Evolutionary conservation across 345 rosid genomes (phyloP).

Genomic region (Lumnitzera littorea): DNA sequence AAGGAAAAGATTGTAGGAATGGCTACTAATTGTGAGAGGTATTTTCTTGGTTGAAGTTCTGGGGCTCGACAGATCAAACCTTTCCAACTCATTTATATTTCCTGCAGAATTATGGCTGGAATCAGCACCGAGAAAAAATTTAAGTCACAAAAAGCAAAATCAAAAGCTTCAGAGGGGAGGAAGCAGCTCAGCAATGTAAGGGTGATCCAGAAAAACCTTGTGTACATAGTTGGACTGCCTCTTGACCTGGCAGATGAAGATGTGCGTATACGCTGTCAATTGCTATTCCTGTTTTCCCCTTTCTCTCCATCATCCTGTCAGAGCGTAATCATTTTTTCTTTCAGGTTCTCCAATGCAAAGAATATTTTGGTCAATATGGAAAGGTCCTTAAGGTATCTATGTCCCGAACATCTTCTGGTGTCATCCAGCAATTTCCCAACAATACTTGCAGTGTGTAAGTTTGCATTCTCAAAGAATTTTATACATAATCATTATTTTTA

Average conservation of each 20-base stretch:
- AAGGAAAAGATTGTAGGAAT: constrained; percentile 87
- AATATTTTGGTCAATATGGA: constrained; percentile 89
- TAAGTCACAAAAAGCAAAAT: constrained; percentile 61
- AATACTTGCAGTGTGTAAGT: constrained; percentile 92
- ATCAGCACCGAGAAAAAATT: constrained; percentile 49
- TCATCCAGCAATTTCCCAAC: constrained; percentile 78
- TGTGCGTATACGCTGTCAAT: constrained; percentile 24
- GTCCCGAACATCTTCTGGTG: constrained; percentile 89
- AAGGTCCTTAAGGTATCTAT: constrained; percentile 86
- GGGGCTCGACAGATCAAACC: neutral
- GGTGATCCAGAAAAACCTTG: constrained; percentile 83
- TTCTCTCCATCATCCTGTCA: neutral
- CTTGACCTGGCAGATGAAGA: constrained; percentile 86
- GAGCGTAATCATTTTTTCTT: neutral
- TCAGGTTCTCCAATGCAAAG: constrained; percentile 74
- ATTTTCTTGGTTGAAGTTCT: neutral
- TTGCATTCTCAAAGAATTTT: neutral
- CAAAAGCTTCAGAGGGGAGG: constrained; percentile 61
- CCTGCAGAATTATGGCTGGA: constrained; percentile 60
- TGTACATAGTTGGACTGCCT: constrained; percentile 88
- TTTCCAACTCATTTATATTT: neutral
- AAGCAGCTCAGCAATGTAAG: constrained; percentile 79
- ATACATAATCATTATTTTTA: too few species aligned
- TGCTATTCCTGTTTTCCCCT: neutral
- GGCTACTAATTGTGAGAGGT: constrained; percentile 67